Conservation (phyloP, 768 basidiomycete species). For the Auriscalpium microsporum region DNA sequence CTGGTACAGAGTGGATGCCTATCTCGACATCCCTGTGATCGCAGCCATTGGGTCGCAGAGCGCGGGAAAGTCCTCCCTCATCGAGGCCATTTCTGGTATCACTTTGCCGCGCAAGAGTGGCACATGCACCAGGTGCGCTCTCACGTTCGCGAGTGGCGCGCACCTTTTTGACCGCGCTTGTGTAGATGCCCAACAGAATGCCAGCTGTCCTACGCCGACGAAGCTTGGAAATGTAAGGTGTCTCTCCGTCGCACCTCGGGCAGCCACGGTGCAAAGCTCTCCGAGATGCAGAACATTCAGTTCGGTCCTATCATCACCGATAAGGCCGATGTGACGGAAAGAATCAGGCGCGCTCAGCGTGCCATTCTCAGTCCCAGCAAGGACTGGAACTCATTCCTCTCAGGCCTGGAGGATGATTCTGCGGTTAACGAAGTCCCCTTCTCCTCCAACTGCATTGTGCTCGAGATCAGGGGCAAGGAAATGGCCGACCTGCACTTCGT, state of each 20-base stretch:
- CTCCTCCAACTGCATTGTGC: constrained; percentile 27
- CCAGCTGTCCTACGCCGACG: constrained; percentile 19
- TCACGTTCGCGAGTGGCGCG: background rate
- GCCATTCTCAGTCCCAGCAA: constrained; percentile 55
- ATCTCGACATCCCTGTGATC: constrained; percentile 67
- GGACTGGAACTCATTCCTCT: constrained; percentile 28
- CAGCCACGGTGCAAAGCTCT: constrained; percentile 21
- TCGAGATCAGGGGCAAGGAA: constrained; percentile 30
- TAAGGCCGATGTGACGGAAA: constrained; percentile 51
- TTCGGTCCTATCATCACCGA: constrained; percentile 35
- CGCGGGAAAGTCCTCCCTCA: constrained; percentile 70
- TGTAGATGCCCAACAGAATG: constrained; percentile 33
- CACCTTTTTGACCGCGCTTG: background rate
- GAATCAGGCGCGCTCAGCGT: constrained; percentile 55
- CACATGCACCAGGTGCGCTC: constrained; percentile 58
- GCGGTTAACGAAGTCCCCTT: constrained; percentile 20
- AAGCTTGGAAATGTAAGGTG: constrained; percentile 27
- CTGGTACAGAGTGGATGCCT: constrained; percentile 46
- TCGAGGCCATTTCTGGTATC: constrained; percentile 69
- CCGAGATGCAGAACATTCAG: constrained; percentile 22
- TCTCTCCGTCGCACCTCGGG: constrained; percentile 25
- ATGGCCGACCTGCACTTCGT: constrained; percentile 33
- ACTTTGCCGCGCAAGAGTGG: constrained; percentile 64
- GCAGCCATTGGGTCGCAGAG: constrained; percentile 68
- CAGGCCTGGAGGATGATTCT: constrained; percentile 25